phyloP scores from a whole-genome alignment of 2,329 filamentous ascomycete species.

The Mariannaea sp. region DNA sequence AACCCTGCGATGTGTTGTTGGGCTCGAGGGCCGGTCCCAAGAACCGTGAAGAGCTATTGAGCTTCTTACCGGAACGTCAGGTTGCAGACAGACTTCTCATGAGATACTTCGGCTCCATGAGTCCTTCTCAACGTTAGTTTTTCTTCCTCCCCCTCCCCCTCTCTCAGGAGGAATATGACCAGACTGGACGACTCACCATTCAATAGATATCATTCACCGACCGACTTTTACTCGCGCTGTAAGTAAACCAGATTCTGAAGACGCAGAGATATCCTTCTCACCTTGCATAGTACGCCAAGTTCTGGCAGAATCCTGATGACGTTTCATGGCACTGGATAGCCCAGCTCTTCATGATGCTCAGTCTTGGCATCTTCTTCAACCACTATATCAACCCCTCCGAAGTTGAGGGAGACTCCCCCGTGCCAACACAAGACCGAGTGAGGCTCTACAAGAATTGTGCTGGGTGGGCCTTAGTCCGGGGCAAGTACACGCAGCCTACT shows the following conservation, averaged over 20 bases:
- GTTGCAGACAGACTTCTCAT: slow-evolving; percentile 57
- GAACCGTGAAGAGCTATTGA: slow-evolving; percentile 53
- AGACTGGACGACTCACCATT: slow-evolving; percentile 11
- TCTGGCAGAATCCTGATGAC: slow-evolving; percentile 51
- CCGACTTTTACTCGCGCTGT: slow-evolving; percentile 56
- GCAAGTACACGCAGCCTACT: slow-evolving; percentile 56
- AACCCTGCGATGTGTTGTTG: slow-evolving; percentile 51
- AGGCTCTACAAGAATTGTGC: slow-evolving; percentile 54
- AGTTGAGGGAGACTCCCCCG: slow-evolving; percentile 46
- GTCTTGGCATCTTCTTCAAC: slow-evolving; percentile 51
- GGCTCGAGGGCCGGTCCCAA: slow-evolving; percentile 45
- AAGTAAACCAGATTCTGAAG: slow-evolving; percentile 19
- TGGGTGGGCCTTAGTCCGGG: slow-evolving; percentile 56
- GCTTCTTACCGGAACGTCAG: slow-evolving; percentile 51
- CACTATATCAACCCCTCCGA: slow-evolving; percentile 51
- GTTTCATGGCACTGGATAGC: slow-evolving; percentile 54
- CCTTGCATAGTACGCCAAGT: slow-evolving; percentile 51
- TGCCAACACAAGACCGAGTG: slow-evolving; percentile 51
- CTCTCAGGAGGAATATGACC: background rate
- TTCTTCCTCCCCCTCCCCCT: background rate
- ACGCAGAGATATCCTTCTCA: slow-evolving; percentile 8
- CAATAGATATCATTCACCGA: slow-evolving; percentile 56
- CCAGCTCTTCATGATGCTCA: slow-evolving; percentile 54
- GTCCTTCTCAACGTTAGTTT: slow-evolving; percentile 55
- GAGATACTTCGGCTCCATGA: slow-evolving; percentile 59